Evolutionary conservation across 768 basidiomycete species (phyloP).

Genomic region (Russula lepida): DNA sequence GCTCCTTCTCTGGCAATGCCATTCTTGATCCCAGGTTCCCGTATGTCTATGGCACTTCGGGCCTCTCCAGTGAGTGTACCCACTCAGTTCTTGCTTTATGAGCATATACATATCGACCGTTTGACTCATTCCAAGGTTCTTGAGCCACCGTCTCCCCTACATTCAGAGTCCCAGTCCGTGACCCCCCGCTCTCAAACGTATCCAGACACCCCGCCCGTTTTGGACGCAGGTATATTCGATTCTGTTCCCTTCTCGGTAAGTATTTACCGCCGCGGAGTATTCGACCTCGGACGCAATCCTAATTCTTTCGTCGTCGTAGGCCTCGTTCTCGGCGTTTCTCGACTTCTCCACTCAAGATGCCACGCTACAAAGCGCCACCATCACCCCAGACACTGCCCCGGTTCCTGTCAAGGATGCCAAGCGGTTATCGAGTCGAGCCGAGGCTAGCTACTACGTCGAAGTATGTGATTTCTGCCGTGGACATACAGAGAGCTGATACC

Average conservation of each 20-base stretch:
- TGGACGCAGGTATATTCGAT: slow-evolving; percentile 19
- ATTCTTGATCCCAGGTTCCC: slow-evolving; percentile 11
- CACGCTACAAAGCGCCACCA: background rate
- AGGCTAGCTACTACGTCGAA: slow-evolving; percentile 21
- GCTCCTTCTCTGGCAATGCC: slow-evolving; percentile 5
- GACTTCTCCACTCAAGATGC: background rate
- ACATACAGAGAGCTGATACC: background rate
- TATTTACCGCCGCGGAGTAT: background rate
- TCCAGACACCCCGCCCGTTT: slow-evolving; percentile 19
- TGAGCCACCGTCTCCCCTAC: slow-evolving; percentile 12
- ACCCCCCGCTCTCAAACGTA: slow-evolving; percentile 9
- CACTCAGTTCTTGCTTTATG: background rate
- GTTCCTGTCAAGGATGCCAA: background rate
- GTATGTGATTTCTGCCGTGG: slow-evolving; percentile 1
- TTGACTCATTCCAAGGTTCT: background rate
- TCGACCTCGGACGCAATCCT: background rate
- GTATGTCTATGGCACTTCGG: slow-evolving; percentile 4
- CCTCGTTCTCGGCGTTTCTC: slow-evolving; percentile 18
- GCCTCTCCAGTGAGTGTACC: slow-evolving; percentile 4
- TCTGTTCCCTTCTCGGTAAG: slow-evolving; percentile 22
- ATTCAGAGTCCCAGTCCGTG: slow-evolving; percentile 7
- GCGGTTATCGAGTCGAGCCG: slow-evolving; percentile 11
- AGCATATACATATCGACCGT: background rate
- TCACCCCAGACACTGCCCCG: background rate
- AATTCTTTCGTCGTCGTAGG: slow-evolving; percentile 4